Conservation (phyloP, 2,329 filamentous ascomycete species). For the Cordyceps cicadae region DNA sequence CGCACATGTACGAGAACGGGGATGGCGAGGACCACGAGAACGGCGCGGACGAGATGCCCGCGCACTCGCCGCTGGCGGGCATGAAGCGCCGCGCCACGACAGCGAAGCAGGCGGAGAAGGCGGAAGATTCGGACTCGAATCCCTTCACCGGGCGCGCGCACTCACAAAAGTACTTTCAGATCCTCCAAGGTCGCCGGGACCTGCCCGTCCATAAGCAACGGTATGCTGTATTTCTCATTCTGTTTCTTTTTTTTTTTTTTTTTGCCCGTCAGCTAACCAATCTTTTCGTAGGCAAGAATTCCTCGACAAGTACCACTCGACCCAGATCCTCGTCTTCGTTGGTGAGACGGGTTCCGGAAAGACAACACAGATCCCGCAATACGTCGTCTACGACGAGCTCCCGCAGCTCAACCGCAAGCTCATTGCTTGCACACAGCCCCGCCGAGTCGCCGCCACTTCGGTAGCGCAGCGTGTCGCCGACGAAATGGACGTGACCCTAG, state of each 20-base stretch:
- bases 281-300: slow-evolving; percentile 65
- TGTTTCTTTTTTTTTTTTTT: not conserved
- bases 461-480: slow-evolving; percentile 96
- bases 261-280: not conserved
- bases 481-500: slow-evolving; percentile 88
- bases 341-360: slow-evolving; percentile 99
- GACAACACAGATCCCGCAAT: slow-evolving; percentile 97
- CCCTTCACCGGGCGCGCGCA: slow-evolving; percentile 75
- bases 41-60: slow-evolving; percentile 23
- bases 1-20: slow-evolving; percentile 66
- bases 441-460: slow-evolving; percentile 97
- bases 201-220: slow-evolving; percentile 89
- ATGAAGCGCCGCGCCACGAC: slow-evolving; percentile 78
- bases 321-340: slow-evolving; percentile 95
- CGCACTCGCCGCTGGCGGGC: slow-evolving; percentile 47
- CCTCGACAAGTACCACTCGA: slow-evolving; percentile 82
- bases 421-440: slow-evolving; percentile 93
- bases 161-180: slow-evolving; percentile 80
- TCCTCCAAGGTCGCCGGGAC: slow-evolving; percentile 73
- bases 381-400: slow-evolving; percentile 93
- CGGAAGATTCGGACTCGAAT: slow-evolving; percentile 75
- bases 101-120: slow-evolving; percentile 59
- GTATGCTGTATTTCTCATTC: slow-evolving; percentile 31
- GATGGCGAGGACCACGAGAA: slow-evolving; percentile 29
- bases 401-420: slow-evolving; percentile 80